These are phyloP conservation scores for Colletotrichum gloeosporioides DNA, from an alignment of 2,329 filamentous ascomycete genomes.

Conservation along the genomic window DNA sequence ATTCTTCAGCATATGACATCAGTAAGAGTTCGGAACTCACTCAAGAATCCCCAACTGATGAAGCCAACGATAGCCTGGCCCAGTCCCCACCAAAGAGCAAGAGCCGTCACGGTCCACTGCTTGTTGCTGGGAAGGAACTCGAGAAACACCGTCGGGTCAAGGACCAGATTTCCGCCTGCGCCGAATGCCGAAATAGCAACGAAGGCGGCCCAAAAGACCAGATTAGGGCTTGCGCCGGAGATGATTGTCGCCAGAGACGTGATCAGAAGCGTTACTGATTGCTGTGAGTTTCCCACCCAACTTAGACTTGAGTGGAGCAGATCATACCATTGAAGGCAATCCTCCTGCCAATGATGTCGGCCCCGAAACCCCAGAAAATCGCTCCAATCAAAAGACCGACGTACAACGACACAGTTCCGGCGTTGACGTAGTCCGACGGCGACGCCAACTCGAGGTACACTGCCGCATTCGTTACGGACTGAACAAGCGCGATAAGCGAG, in stretches of 20 bases:
- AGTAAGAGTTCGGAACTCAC: constrained; percentile 27
- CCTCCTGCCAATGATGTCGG: constrained; percentile 67
- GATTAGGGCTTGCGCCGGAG: constrained; percentile 67
- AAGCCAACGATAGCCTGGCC: constrained; percentile 53
- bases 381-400: constrained; percentile 55
- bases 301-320: background rate
- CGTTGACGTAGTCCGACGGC: constrained; percentile 50
- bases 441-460: constrained; percentile 27
- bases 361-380: constrained; percentile 68
- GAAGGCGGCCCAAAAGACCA: constrained; percentile 64
- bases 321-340: constrained; percentile 63
- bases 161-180: constrained; percentile 66
- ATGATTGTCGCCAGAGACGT: constrained; percentile 64
- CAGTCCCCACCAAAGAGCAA: constrained; percentile 59
- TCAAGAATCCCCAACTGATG: constrained; percentile 55
- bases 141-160: constrained; percentile 61
- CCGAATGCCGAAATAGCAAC: constrained; percentile 65
- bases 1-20: background rate
- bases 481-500: constrained; percentile 56
- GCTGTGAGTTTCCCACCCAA: background rate
- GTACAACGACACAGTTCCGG: constrained; percentile 62
- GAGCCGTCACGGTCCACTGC: constrained; percentile 70
- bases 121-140: constrained; percentile 53
- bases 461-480: constrained; percentile 55
- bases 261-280: constrained; percentile 56